phyloP scores from a whole-genome alignment of 805 yeast species.

The Barnettozyma pratensis region DNA sequence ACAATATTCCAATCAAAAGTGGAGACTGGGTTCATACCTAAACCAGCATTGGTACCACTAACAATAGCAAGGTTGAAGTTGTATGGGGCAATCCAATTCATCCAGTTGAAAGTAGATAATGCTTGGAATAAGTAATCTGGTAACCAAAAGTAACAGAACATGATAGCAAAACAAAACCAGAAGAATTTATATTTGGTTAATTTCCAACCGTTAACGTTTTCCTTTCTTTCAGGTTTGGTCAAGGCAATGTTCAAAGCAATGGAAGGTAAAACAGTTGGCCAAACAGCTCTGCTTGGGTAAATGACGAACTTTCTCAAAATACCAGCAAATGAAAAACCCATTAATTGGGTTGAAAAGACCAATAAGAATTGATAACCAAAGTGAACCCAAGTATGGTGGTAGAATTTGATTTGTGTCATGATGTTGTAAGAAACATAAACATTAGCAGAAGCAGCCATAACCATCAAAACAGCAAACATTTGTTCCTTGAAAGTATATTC shows the following conservation, averaged over 20 bases:
- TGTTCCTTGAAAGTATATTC: slow-evolving; percentile 65
- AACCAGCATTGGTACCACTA: slow-evolving; percentile 42
- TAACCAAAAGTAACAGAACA: slow-evolving; percentile 41
- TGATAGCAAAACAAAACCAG: slow-evolving; percentile 26
- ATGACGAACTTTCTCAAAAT: slow-evolving; percentile 52
- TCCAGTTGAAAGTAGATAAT: slow-evolving; percentile 46
- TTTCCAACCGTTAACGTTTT: slow-evolving; percentile 30
- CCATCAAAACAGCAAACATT: slow-evolving; percentile 50
- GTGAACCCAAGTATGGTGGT: slow-evolving; percentile 26
- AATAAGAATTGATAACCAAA: slow-evolving; percentile 52
- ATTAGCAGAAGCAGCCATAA: slow-evolving; percentile 30
- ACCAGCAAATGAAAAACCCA: slow-evolving; percentile 68
- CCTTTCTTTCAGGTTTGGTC: slow-evolving; percentile 31
- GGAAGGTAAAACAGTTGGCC: slow-evolving; percentile 49
- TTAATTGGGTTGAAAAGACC: slow-evolving; percentile 49
- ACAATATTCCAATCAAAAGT: slow-evolving; percentile 51
- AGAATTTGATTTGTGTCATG: slow-evolving; percentile 28
- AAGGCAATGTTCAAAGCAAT: slow-evolving; percentile 46
- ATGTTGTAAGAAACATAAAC: slow-evolving; percentile 36
- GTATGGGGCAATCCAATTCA: slow-evolving; percentile 51
- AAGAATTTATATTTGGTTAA: slow-evolving; percentile 31
- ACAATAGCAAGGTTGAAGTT: slow-evolving; percentile 42
- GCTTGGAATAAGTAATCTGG: slow-evolving; percentile 40
- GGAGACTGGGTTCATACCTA: slow-evolving; percentile 50
- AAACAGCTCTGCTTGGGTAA: slow-evolving; percentile 45